Base-by-base conservation (phyloP, 257 asterid species). In the Capsicum chinense region DNA sequence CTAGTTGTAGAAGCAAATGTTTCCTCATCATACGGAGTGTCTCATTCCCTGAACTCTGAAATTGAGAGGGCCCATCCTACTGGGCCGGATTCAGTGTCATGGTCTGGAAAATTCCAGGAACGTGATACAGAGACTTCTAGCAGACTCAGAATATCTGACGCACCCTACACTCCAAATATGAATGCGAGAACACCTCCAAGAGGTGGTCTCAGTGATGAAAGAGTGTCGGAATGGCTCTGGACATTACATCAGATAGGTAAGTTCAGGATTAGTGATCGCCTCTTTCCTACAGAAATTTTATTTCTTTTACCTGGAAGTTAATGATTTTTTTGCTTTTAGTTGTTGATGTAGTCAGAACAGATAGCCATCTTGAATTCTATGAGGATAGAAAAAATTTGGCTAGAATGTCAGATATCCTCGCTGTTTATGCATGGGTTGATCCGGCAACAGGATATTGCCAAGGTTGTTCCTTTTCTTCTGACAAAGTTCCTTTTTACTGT, bases 141-240 rank as follows among this genome's bases (percentile, higher is more conserved):
- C 76, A 84, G 88, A 68, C 89, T 92, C 88, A 88, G 90, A 85
- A 89, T 93, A 88, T 90, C 98, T 78, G 95, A 93, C 85, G 88
- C 89, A 83, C 94, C 94, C 26, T 92, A 88, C 85, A 87, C 89
- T 82, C 88, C 95, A 62, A 74, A 86, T 80, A 79, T 81, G n/a
- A 85, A 84, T 88, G 87, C 83, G 59, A 86, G 88, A 80, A 66
- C 90, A 81, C 87, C 97, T 84, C 94, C 90, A 76, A 94, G 86
- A 79, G 93, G 88, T 87, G 86, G 88, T 87, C 83, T 89, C 59
- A 85, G 90, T 83, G 98, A 91, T 78, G 97, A 92, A 73, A 93
- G 90, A 89, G 97, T 91, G 70, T 93, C 99, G 44, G 98, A 96
- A 88, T 96, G 99, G 99, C 99, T 94, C 73, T 96, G 99, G 99